A percentile compares a stretch with the other conserved stretches of the same genome.
phyloP scores from a whole-genome alignment of 2,329 filamentous ascomycete genomes.

The Kalaharituber pfeilii region DNA sequence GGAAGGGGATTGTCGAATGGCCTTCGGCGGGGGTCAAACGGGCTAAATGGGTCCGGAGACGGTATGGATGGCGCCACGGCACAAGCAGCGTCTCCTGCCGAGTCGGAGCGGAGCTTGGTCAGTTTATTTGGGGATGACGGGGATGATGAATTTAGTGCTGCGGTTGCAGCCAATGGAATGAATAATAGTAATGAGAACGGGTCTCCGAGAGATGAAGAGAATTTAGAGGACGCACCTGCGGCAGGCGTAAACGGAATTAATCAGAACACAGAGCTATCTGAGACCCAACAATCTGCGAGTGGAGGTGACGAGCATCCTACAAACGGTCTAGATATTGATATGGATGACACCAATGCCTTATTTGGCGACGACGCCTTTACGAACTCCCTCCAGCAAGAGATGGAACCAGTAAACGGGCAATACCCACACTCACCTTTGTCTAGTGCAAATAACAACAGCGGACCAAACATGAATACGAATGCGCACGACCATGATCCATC shows the following conservation, averaged over 20 bases:
- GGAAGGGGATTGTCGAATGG: conserved; percentile 16
- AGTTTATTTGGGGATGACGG: conserved; percentile 78
- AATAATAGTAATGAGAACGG: background rate
- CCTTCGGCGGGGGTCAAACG: conserved; percentile 25
- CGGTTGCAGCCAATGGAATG: background rate
- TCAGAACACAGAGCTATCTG: background rate
- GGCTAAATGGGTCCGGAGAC: conserved; percentile 23
- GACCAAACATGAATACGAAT: too few species aligned
- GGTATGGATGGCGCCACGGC: conserved; percentile 17
- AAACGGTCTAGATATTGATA: background rate
- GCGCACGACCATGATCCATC: background rate
- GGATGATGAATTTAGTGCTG: conserved; percentile 26
- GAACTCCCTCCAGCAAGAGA: background rate
- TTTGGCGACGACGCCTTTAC: background rate
- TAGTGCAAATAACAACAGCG: background rate
- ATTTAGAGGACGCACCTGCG: background rate
- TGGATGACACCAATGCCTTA: background rate
- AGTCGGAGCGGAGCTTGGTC: conserved; percentile 31
- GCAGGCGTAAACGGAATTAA: background rate
- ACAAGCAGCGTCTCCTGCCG: conserved; percentile 21
- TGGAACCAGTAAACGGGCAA: too few species aligned
- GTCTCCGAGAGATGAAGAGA: background rate
- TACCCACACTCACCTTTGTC: background rate
- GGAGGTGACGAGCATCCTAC: background rate
- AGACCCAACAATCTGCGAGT: too few species aligned